These are phyloP conservation scores for Fusarium ramigenum DNA, from an alignment of 2,329 filamentous ascomycete species.

Conservation along the genomic window DNA sequence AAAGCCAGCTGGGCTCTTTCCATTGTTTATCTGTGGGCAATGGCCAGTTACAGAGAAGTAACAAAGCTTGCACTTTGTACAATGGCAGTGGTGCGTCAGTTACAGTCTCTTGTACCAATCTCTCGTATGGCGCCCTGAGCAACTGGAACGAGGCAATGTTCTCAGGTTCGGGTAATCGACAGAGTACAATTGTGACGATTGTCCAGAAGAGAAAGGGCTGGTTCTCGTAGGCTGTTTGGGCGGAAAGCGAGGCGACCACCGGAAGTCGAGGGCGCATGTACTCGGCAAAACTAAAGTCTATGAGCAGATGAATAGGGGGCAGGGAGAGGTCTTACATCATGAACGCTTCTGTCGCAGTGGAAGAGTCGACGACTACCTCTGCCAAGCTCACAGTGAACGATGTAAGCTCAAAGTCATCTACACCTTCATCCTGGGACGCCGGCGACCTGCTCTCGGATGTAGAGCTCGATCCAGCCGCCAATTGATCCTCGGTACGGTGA, in stretches of 20 bases:
- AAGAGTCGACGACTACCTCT: constrained; percentile 1
- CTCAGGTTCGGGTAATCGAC: background rate
- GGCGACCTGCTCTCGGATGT: background rate
- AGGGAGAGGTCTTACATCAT: background rate
- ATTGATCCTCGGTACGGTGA: constrained; percentile 10
- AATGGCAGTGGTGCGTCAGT: constrained; percentile 22
- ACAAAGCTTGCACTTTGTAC: constrained; percentile 27
- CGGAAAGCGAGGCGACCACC: constrained; percentile 8
- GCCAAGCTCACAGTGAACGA: background rate
- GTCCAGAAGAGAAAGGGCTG: constrained; percentile 36
- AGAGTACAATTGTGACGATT: constrained; percentile 18
- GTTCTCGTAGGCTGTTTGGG: background rate
- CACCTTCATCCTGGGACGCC: background rate
- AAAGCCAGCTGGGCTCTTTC: constrained; percentile 26
- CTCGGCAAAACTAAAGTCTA: constrained; percentile 11
- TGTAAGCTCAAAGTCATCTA: constrained; percentile 19
- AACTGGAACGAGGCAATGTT: background rate
- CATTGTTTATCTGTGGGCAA: constrained; percentile 14
- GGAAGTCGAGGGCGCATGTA: constrained; percentile 30
- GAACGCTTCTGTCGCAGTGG: constrained; percentile 9
- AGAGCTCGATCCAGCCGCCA: background rate
- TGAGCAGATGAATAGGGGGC: fast-evolving
- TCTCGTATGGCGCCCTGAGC: constrained; percentile 3
- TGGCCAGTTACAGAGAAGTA: constrained; percentile 28
- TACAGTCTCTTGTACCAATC: constrained; percentile 13